These are phyloP conservation scores for Salvia splendens DNA, from an alignment of 257 asterid genomes.

Conservation along the genomic window DNA sequence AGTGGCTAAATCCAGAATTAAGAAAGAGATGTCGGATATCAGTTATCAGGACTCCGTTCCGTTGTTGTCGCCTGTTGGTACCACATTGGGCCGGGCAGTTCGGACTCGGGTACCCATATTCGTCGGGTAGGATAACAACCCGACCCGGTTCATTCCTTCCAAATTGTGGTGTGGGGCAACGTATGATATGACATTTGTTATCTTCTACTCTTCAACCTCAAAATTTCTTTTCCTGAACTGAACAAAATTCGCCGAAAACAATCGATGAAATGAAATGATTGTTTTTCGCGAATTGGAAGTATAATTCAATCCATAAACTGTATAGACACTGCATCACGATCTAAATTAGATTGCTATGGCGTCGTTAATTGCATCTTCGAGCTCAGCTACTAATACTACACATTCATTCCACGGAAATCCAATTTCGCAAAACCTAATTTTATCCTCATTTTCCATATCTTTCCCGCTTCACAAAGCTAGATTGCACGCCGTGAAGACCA, in stretches of 20 bases:
- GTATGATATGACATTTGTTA: neutral
- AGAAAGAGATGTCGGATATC: no score
- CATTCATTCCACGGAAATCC: slow-evolving; percentile 40
- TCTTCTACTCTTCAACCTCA: slow-evolving; percentile 5
- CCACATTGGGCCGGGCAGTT: no score
- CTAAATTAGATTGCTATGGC: slow-evolving; percentile 17
- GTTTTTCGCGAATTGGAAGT: neutral
- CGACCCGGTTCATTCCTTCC: no score
- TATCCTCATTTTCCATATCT: slow-evolving; percentile 44
- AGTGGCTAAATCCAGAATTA: no score
- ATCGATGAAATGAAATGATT: slow-evolving; percentile 11
- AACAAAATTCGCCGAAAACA: neutral
- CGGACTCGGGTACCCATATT: no score
- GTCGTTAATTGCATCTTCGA: slow-evolving; percentile 36
- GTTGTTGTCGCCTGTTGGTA: no score
- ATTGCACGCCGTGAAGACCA: slow-evolving; percentile 49
- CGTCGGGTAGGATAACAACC: no score
- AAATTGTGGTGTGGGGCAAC: no score
- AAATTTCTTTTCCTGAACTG: neutral
- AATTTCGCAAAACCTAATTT: slow-evolving; percentile 43
- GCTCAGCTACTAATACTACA: slow-evolving; percentile 26
- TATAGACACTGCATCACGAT: neutral
- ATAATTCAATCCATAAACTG: neutral
- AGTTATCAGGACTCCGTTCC: no score
- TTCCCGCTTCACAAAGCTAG: slow-evolving; percentile 42